Evolutionary conservation across 208 protist species (phyloP).

Genomic region (Borovskyia barvae): DNA sequence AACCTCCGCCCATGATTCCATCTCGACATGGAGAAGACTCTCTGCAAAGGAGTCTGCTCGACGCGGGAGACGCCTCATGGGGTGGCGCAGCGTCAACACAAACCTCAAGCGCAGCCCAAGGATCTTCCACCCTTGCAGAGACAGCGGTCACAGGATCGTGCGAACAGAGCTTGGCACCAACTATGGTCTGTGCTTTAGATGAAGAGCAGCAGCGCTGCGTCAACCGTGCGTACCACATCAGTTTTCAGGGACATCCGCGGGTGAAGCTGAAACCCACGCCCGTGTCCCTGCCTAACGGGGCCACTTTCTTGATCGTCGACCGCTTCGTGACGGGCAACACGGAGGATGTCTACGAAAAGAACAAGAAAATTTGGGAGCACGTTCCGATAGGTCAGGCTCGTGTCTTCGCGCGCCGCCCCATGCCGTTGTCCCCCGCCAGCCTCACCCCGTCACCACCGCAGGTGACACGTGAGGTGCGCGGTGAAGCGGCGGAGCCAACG

Average conservation of each 20-base stretch:
- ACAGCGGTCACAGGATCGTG: background rate
- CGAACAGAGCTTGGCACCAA: conserved; percentile 9
- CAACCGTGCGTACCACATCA: conserved; percentile 46
- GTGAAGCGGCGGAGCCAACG: background rate
- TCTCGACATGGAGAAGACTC: too few relatives aligned
- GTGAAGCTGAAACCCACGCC: conserved; percentile 49
- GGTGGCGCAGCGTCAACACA: too few relatives aligned
- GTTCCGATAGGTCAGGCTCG: conserved; percentile 67
- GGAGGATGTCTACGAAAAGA: conserved; percentile 69
- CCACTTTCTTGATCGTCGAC: conserved; percentile 59
- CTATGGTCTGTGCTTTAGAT: conserved; percentile 20
- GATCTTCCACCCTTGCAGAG: background rate
- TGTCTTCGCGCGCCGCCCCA: conserved; percentile 42
- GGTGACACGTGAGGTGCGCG: too few relatives aligned
- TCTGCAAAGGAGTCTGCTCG: too few relatives aligned
- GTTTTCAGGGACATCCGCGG: conserved; percentile 54
- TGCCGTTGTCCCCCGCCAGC: background rate
- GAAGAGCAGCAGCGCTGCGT: conserved; percentile 39
- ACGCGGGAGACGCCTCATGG: too few relatives aligned
- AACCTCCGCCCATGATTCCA: too few relatives aligned
- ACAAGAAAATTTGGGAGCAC: conserved; percentile 77
- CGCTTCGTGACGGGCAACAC: conserved; percentile 49
- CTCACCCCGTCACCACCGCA: background rate
- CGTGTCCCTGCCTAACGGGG: conserved; percentile 41
- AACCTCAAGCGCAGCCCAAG: too few relatives aligned